Base-by-base conservation (phyloP, 139 green algal species). In the Chlorella sp. region DNA sequence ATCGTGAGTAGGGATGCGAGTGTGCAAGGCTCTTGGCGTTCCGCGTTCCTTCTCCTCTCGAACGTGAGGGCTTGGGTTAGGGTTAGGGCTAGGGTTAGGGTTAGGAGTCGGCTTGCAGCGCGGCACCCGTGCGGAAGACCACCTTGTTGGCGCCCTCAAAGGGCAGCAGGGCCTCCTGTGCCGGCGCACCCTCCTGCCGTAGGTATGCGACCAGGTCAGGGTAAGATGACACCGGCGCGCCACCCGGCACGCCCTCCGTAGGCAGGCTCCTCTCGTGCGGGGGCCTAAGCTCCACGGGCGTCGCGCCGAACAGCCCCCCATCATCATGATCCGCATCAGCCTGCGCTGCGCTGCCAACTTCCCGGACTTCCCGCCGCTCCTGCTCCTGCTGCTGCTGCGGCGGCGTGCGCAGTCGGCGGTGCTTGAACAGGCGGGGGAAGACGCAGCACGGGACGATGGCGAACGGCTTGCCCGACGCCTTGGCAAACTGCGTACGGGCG, bases 361-460 rank as follows among this genome's bases (percentile, higher is more conserved):
- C 59, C 59, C 59, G 17, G 59, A 64, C 24, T 64, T 5, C 23
- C 24, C 59, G 24, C 59, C 6, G 59, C 20, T 33, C 14, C 59
- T 31, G 4, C 59, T 14, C 26, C 59, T 10, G 24, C 14, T 10
- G 17, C 24, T 10, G 24, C 42, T 24, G 42, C 42, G 61, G 30
- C 14, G 68, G 34, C 33, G 31, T 31, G 2, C 35, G 30, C 62
- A 88, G 20, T 2, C 72, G 67, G 1, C 84, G 69, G 30, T 86
- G 49, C 4, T 78, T 60, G 63, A 88, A 90, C 24, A 83, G 74
- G 27, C 74, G 73, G 1, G 78, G 69, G 59, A 89, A 90, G 31
- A 88, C 83, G 77, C 85, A 90, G 83, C 85, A 90, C 2, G 85
- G 85, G 36, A 88, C 74, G 1, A 90, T 49, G 5, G 76, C 85